A percentile compares a stretch with the other conserved stretches of the same genome.
phyloP scores from a whole-genome alignment of 164 flowering plant genomes.

The Stephania yunnanensis region DNA sequence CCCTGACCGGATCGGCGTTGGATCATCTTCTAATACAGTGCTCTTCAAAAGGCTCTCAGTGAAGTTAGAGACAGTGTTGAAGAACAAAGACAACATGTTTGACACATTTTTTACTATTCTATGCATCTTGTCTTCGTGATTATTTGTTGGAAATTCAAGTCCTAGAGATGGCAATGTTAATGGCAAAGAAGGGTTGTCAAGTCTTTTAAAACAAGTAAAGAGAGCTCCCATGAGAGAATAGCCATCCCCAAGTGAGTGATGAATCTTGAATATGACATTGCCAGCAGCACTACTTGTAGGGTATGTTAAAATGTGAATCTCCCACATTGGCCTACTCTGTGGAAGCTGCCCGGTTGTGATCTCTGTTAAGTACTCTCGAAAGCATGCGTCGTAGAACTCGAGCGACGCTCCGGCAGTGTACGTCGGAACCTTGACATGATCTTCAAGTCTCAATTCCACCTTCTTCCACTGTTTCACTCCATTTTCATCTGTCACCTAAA shows the following conservation, averaged over 20 bases:
- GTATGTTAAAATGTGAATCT: slow-evolving; percentile 48
- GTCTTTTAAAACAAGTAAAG: slow-evolving; percentile 46
- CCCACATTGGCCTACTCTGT: slow-evolving; percentile 50
- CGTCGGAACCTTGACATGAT: slow-evolving; percentile 40
- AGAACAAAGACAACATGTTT: slow-evolving; percentile 10
- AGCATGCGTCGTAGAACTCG: slow-evolving; percentile 29
- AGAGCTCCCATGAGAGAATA: slow-evolving; percentile 60
- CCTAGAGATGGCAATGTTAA: slow-evolving; percentile 38
- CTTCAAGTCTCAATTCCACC: slow-evolving; percentile 41
- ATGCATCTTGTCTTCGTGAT: not conserved
- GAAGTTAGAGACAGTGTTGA: slow-evolving; percentile 32
- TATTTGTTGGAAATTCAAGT: not conserved
- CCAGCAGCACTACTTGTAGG: slow-evolving; percentile 51
- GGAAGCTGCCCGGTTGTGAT: slow-evolving; percentile 34
- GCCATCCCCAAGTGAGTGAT: slow-evolving; percentile 73
- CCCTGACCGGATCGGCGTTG: slow-evolving; percentile 38
- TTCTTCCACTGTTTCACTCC: slow-evolving; percentile 51
- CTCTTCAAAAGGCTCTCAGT: slow-evolving; percentile 40
- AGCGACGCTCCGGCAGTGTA: slow-evolving; percentile 29
- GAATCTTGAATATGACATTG: slow-evolving; percentile 44
- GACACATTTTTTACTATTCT: slow-evolving; percentile 13
- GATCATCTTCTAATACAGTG: slow-evolving; percentile 35
- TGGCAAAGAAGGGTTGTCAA: slow-evolving; percentile 53
- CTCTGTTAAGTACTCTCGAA: slow-evolving; percentile 39
- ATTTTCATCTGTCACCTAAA: slow-evolving; percentile 36